A percentile compares a stretch with the other conserved stretches of the same genome.
Conservation (phyloP, 2,329 filamentous ascomycete genomes). For the Epichloe gansuensis region DNA sequence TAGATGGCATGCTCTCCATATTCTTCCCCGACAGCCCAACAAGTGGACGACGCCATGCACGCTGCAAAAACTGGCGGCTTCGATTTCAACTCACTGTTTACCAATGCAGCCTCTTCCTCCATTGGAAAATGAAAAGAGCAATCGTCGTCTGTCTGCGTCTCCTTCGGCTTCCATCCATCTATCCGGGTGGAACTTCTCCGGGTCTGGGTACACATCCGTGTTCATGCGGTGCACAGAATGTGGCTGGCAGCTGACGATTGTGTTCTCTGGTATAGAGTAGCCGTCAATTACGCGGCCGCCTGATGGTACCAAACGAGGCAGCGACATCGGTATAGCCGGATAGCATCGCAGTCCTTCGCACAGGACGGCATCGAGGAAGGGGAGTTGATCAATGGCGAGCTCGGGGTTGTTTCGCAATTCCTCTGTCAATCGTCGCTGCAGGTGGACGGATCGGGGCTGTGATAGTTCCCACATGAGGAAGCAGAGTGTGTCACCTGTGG, state of each 20-base stretch:
- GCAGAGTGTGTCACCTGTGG: conserved; percentile 56
- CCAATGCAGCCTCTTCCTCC: conserved; percentile 55
- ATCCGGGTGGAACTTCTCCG: conserved; percentile 67
- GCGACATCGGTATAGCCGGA: conserved; percentile 53
- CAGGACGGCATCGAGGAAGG: conserved; percentile 51
- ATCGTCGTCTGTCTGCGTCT: conserved; percentile 54
- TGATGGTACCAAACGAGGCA: conserved; percentile 46
- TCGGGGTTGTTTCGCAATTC: conserved; percentile 36
- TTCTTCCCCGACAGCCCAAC: too few relatives aligned
- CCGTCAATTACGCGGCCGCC: conserved; percentile 45
- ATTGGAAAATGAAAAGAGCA: conserved; percentile 54
- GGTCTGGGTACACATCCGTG: conserved; percentile 60
- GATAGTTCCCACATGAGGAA: conserved; percentile 64
- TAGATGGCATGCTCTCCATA: neutral
- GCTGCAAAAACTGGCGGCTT: neutral
- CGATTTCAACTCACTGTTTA: conserved; percentile 43
- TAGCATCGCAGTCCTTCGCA: conserved; percentile 50
- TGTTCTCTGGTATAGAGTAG: conserved; percentile 37
- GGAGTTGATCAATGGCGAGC: conserved; percentile 34
- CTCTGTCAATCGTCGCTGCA: conserved; percentile 39
- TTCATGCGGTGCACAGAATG: conserved; percentile 49
- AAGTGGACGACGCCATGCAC: too few relatives aligned
- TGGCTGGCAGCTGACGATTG: conserved; percentile 49
- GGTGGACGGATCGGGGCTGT: conserved; percentile 36
- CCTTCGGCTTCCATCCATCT: conserved; percentile 69